These are phyloP conservation scores for Quercus suber DNA, from an alignment of 306 rosid genomes.

Conservation along the genomic window DNA sequence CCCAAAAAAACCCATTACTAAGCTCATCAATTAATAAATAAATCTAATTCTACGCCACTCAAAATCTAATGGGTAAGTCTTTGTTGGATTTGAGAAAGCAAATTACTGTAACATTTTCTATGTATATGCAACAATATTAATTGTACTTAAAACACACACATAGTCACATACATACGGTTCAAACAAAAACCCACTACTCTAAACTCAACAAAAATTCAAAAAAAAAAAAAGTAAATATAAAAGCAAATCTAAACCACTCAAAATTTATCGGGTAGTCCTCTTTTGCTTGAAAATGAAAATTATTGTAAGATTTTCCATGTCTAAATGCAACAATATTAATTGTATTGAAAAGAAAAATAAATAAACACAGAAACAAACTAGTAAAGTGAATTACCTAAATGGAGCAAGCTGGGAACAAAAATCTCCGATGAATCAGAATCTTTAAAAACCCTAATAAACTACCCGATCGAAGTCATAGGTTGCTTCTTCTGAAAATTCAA, in stretches of 20 bases:
- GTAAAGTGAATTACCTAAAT: conserved; percentile 42
- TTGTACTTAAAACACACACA: not conserved
- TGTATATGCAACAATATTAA: not conserved
- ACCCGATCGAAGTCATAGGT: conserved; percentile 27
- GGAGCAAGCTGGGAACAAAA: conserved; percentile 24
- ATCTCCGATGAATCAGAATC: conserved; percentile 25
- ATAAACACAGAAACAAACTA: not conserved
- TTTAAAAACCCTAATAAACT: conserved; percentile 29
- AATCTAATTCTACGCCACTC: not conserved
- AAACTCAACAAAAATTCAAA: not conserved
- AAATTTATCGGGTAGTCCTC: not conserved
- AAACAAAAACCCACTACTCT: conserved; percentile 11
- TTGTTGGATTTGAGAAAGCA: not conserved
- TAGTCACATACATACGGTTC: not conserved
- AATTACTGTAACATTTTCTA: not conserved
- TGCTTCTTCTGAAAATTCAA: conserved; percentile 14
- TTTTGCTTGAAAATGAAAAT: too few relatives aligned
- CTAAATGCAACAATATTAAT: not conserved
- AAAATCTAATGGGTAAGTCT: not conserved
- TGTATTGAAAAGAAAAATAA: too few relatives aligned
- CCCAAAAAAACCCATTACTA: conserved; percentile 1
- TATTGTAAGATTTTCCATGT: not conserved
- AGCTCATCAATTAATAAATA: not conserved
- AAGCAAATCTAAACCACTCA: not conserved
- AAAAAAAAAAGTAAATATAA: not conserved